A percentile compares a stretch with the other conserved stretches of the same genome.
These are phyloP conservation scores for Suillus tomentosus DNA, from an alignment of 768 basidiomycete species.

Conservation along the genomic window DNA sequence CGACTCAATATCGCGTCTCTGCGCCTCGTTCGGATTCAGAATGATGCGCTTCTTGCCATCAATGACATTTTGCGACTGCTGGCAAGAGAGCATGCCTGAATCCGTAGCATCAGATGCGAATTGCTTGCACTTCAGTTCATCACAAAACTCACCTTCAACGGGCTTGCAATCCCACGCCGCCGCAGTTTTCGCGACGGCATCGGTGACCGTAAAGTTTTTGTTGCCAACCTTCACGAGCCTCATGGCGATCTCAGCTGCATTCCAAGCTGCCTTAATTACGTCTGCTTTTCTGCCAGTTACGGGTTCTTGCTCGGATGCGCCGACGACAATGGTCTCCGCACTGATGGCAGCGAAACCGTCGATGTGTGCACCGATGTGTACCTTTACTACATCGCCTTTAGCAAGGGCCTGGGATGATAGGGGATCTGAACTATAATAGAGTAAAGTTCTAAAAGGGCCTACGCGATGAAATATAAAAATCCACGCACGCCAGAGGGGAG, in stretches of 20 bases:
- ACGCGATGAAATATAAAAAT: slow-evolving; percentile 2
- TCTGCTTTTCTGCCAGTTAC: slow-evolving; percentile 88
- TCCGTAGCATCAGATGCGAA: slow-evolving; percentile 2
- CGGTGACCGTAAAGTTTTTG: slow-evolving; percentile 95
- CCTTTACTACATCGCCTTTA: slow-evolving; percentile 91
- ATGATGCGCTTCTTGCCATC: slow-evolving; percentile 97
- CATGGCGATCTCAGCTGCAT: slow-evolving; percentile 91
- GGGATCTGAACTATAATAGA: slow-evolving; percentile 63
- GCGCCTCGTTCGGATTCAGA: slow-evolving; percentile 81
- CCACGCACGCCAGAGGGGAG: slow-evolving; percentile 87
- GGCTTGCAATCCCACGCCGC: slow-evolving; percentile 84
- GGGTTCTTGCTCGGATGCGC: slow-evolving; percentile 70
- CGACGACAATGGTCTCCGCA: slow-evolving; percentile 92
- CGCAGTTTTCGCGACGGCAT: slow-evolving; percentile 74
- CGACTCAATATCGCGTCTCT: slow-evolving; percentile 84
- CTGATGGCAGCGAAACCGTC: slow-evolving; percentile 94
- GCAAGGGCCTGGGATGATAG: slow-evolving; percentile 67
- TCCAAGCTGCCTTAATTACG: slow-evolving; percentile 91
- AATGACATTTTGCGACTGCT: slow-evolving; percentile 91
- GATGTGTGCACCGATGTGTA: slow-evolving; percentile 96
- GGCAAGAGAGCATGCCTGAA: slow-evolving; percentile 91
- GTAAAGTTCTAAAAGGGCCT: slow-evolving; percentile 5
- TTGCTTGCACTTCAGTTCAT: not conserved
- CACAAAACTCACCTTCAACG: slow-evolving; percentile 73
- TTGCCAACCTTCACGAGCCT: slow-evolving; percentile 88